Conservation (phyloP, 805 yeast genomes). For the Priceomyces medius region DNA sequence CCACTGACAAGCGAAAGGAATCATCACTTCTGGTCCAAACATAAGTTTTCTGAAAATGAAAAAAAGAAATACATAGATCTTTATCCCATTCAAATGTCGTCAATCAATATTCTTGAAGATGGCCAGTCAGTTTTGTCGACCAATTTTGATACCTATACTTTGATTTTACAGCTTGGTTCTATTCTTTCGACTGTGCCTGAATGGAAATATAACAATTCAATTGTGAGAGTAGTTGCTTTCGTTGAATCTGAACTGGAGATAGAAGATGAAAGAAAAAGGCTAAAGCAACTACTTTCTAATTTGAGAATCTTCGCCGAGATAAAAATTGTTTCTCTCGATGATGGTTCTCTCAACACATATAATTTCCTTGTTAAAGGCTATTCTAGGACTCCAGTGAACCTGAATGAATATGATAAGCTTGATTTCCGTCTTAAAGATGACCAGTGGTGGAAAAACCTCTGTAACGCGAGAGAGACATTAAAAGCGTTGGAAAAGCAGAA, state of each 20-base stretch:
- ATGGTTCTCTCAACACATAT: slow-evolving; percentile 57
- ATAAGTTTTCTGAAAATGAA: slow-evolving; percentile 10
- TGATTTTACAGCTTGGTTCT: slow-evolving; percentile 91
- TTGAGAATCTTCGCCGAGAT: slow-evolving; percentile 82
- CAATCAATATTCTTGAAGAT: slow-evolving; percentile 62
- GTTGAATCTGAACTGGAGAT: slow-evolving; percentile 77
- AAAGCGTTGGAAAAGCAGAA: slow-evolving; percentile 34
- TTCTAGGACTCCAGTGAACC: slow-evolving; percentile 29
- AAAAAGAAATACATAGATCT: slow-evolving; percentile 66
- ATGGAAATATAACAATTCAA: slow-evolving; percentile 75
- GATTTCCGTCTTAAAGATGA: slow-evolving; percentile 54
- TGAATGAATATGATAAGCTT: slow-evolving; percentile 40
- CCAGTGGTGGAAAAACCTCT: slow-evolving; percentile 82
- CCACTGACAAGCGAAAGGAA: slow-evolving; percentile 47
- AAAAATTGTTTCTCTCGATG: slow-evolving; percentile 67
- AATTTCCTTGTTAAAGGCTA: slow-evolving; percentile 76
- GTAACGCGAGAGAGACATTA: slow-evolving; percentile 51
- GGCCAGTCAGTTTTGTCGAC: slow-evolving; percentile 76
- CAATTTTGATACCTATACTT: slow-evolving; percentile 92
- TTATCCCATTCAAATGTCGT: slow-evolving; percentile 97
- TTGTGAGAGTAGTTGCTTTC: slow-evolving; percentile 79
- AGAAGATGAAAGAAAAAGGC: slow-evolving; percentile 63
- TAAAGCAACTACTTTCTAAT: slow-evolving; percentile 63
- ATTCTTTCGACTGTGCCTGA: slow-evolving; percentile 89
- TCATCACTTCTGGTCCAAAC: slow-evolving; percentile 13